phyloP scores from a whole-genome alignment of 2,329 filamentous ascomycete genomes.

The Cladobotryum mycophilum region DNA sequence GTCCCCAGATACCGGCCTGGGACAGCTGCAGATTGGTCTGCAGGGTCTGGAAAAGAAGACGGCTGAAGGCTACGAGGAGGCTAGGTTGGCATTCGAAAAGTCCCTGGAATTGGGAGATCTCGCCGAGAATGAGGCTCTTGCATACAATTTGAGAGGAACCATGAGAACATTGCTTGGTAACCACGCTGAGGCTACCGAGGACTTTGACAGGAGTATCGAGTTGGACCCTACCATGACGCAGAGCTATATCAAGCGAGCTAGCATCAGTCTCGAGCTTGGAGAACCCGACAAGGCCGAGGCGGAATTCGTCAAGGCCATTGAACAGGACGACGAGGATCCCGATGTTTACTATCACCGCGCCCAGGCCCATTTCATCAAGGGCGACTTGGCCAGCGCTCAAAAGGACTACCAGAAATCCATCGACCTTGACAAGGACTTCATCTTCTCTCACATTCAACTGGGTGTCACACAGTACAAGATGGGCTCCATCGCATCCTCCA shows the following conservation, averaged over 20 bases:
- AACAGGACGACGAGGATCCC: conserved; percentile 80
- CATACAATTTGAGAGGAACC: conserved; percentile 93
- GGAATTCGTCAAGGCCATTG: conserved; percentile 81
- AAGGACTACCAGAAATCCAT: conserved; percentile 99
- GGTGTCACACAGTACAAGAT: conserved; percentile 99
- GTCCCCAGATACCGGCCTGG: conserved; percentile 70
- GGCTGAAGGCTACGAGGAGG: conserved; percentile 85
- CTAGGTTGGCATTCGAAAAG: conserved; percentile 77
- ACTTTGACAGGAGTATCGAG: conserved; percentile 90
- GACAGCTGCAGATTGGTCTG: conserved; percentile 78
- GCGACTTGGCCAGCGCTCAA: conserved; percentile 85
- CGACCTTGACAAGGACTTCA: conserved; percentile 90
- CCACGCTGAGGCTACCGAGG: conserved; percentile 71
- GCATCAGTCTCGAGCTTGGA: conserved; percentile 92
- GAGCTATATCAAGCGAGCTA: conserved; percentile 97
- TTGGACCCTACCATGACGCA: conserved; percentile 83
- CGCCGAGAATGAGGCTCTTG: conserved; percentile 78
- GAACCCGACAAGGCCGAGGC: conserved; percentile 79
- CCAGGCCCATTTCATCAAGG: conserved; percentile 95
- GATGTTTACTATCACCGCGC: conserved; percentile 99
- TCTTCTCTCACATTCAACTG: conserved; percentile 98
- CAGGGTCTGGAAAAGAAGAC: conserved; percentile 79
- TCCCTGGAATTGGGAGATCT: conserved; percentile 77
- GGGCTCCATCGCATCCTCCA: conserved; percentile 93
- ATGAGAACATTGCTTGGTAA: conserved; percentile 91